A percentile compares a stretch with the other conserved stretches of the same genome.
Conservation (phyloP, 495 filamentous ascomycete genomes). For the Staphylotrichum longicolle region DNA sequence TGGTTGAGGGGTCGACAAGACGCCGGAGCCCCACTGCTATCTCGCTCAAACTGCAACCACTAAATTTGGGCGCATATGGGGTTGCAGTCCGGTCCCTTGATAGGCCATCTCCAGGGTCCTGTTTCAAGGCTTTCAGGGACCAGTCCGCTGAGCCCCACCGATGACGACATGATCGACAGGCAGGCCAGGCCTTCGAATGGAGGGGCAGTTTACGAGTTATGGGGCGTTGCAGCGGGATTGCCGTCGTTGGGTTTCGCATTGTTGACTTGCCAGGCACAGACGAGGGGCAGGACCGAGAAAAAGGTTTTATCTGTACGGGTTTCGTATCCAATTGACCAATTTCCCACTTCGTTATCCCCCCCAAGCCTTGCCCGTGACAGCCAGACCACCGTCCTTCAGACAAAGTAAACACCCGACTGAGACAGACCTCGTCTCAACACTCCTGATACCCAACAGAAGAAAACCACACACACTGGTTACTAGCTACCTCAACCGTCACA, state of each 20-base stretch:
- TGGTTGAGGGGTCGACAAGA: neutral
- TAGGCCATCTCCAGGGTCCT: constrained; percentile 1
- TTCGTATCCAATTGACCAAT: neutral
- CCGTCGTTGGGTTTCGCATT: constrained; percentile 13
- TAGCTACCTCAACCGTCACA: constrained; percentile 6
- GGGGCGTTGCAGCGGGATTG: neutral
- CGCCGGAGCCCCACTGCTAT: neutral
- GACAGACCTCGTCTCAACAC: too few species aligned
- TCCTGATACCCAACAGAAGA: too few species aligned
- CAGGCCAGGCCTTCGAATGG: constrained; percentile 4
- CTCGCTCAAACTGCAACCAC: neutral
- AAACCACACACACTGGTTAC: too few species aligned
- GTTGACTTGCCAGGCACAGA: constrained; percentile 2
- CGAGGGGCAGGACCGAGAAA: constrained; percentile 6
- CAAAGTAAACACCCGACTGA: too few species aligned
- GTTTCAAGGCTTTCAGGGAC: constrained; percentile 14
- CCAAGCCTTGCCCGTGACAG: neutral
- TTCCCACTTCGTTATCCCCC: neutral
- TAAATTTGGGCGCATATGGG: constrained; percentile 4
- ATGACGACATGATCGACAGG: constrained; percentile 21
- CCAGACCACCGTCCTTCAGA: neutral
- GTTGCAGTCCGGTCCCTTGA: neutral
- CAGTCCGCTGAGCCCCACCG: constrained; percentile 2
- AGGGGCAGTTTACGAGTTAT: constrained; percentile 3
- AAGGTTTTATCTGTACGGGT: neutral